phyloP scores from a whole-genome alignment of 1,284 basidiomycete species.

The Rhodotorula sp. region DNA sequence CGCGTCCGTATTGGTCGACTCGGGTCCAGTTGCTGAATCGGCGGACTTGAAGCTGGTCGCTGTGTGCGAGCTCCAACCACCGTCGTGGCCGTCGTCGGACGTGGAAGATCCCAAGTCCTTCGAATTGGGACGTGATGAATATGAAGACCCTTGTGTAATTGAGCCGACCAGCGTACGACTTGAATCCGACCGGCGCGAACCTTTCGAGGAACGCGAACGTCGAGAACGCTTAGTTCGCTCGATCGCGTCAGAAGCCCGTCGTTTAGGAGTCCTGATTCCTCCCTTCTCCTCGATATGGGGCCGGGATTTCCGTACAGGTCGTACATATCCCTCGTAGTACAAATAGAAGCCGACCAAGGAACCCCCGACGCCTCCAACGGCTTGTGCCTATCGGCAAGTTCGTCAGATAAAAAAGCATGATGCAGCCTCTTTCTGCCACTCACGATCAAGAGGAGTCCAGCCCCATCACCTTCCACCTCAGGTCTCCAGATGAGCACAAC shows the following conservation, averaged over 20 bases:
- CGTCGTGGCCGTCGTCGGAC: too few species aligned
- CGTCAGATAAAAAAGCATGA: background rate
- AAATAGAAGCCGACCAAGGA: slow-evolving; percentile 4
- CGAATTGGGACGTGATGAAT: too few species aligned
- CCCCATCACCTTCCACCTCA: background rate
- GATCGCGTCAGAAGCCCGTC: background rate
- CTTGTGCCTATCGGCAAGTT: background rate
- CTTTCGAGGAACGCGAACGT: background rate
- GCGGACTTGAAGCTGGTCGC: too few species aligned
- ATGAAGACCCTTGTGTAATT: background rate
- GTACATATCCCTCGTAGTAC: slow-evolving; percentile 6
- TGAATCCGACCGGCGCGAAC: background rate
- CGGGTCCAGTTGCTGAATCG: too few species aligned
- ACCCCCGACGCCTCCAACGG: background rate
- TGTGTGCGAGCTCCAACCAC: too few species aligned
- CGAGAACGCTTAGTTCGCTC: background rate
- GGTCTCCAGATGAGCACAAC: slow-evolving; percentile 4
- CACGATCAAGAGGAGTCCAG: slow-evolving; percentile 1
- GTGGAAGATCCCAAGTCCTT: too few species aligned
- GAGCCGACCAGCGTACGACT: background rate
- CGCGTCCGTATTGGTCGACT: too few species aligned
- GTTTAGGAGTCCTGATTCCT: background rate
- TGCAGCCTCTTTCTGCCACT: background rate
- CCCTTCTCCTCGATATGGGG: background rate
- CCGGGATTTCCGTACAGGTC: background rate